Evolutionary conservation across 2,329 filamentous ascomycete genomes (phyloP), one percentile per base, ranked within the genome.

Genomic region (Metarhizium rileyi): DNA sequence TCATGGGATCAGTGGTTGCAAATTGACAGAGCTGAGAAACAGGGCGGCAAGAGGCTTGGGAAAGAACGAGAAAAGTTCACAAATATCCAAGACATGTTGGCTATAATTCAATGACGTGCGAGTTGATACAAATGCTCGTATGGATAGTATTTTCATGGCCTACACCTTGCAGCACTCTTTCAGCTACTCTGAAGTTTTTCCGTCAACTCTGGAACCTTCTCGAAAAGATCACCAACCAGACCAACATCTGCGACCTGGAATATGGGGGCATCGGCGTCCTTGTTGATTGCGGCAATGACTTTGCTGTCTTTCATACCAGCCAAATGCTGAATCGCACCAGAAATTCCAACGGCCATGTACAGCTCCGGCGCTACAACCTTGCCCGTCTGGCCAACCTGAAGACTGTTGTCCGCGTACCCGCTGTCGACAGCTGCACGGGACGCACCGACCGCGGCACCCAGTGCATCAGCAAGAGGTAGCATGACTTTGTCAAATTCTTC

Each of bases 301-400:
- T 98, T 98, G 75, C 90, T 96, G 66, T 98, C 93, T 79, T 98
- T 98, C 93, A 98, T 98, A 65, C 93, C 93, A 28, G 93, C 93
- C 70, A 98, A 70, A 75, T 98, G 93, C 72, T 98, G 93, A 59
- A 98, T 98, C 22, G 93, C 93, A 48, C 93, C 93, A 8, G 89
- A 95, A 60, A 98, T 97, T 63, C 93, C 93, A 12, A 91, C 90
- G 48, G 90, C 94, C 58, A 98, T 78, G 66, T 98, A 98, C 53
- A 98, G 74, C 69, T 98, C 85, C 52, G 93, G 93, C 44, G 93
- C 93, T 49, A 98, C 91, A 54, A 97, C 95, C 80, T 98, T 98
- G 62, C 93, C 93, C 14, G 93, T 98, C 76, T 98, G 93, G 43
- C 93, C 93, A 56, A 98, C 91, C 72, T 98, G 93, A 59, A 98